phyloP scores from a whole-genome alignment of 169 alveolate species.

The Perkinsus marinus region DNA sequence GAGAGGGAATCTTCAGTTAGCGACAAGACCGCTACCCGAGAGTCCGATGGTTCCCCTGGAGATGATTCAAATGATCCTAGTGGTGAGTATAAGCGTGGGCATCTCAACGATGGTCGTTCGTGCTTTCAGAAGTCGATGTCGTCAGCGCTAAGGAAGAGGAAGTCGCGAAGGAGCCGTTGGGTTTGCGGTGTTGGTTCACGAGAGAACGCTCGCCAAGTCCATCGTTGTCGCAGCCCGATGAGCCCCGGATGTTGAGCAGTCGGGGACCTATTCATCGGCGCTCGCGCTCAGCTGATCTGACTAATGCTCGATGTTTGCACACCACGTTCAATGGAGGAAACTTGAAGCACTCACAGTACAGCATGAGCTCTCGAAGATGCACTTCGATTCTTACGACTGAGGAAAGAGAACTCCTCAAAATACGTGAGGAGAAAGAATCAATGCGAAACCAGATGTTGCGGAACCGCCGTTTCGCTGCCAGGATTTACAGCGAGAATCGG shows the following conservation, averaged over 20 bases:
- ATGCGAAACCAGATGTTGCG: background rate
- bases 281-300: background rate
- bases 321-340: background rate
- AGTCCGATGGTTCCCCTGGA: background rate
- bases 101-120: background rate
- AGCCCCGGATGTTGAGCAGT: background rate
- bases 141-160: background rate
- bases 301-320: background rate
- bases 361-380: background rate
- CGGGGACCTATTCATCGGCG: background rate
- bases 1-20: background rate
- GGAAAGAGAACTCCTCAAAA: background rate
- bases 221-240: background rate
- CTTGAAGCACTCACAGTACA: background rate
- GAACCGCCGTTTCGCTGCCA: background rate
- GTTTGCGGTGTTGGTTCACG: background rate
- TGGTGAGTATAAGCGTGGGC: background rate
- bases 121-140: background rate
- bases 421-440: background rate
- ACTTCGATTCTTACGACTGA: background rate
- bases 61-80: background rate
- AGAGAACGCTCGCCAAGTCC: background rate
- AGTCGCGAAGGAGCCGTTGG: background rate
- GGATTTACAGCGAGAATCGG: background rate
- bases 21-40: background rate